Evolutionary conservation across 2,329 filamentous ascomycete species (phyloP).

Genomic region (Phaeosphaeria sp.): DNA sequence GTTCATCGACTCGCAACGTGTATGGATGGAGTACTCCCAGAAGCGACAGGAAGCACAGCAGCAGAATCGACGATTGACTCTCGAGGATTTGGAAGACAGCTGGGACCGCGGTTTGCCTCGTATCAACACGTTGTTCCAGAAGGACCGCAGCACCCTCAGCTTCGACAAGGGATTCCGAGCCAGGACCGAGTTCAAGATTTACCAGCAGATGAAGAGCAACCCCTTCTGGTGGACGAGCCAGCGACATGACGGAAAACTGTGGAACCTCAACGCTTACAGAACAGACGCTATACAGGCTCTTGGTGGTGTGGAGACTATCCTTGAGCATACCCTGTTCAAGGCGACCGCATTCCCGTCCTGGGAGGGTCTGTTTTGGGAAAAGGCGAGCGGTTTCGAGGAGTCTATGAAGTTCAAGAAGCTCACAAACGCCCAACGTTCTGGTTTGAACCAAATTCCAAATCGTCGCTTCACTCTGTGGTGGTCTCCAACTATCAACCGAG

Average conservation of each 20-base stretch:
- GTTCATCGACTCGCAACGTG: slow-evolving; percentile 97
- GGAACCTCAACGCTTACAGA: slow-evolving; percentile 94
- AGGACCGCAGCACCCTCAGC: slow-evolving; percentile 93
- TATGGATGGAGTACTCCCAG: slow-evolving; percentile 99
- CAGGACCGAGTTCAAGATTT: slow-evolving; percentile 95
- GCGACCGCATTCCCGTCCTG: slow-evolving; percentile 95
- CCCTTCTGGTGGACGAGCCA: slow-evolving; percentile 99
- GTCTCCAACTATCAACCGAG: slow-evolving; percentile 88
- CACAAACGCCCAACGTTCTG: slow-evolving; percentile 94
- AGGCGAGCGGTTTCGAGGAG: slow-evolving; percentile 56
- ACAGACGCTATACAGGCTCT: slow-evolving; percentile 97
- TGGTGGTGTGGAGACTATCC: slow-evolving; percentile 95
- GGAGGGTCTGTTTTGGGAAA: slow-evolving; percentile 94
- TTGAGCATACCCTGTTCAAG: slow-evolving; percentile 96
- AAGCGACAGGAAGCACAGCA: slow-evolving; percentile 97
- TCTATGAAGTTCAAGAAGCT: slow-evolving; percentile 99
- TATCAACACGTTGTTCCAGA: slow-evolving; percentile 99
- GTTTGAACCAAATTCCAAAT: slow-evolving; percentile 98
- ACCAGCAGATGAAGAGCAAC: slow-evolving; percentile 98
- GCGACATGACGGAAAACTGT: slow-evolving; percentile 94
- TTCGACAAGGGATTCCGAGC: slow-evolving; percentile 99
- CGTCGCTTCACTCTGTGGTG: slow-evolving; percentile 99
- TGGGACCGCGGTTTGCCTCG: slow-evolving; percentile 97
- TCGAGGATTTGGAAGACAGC: slow-evolving; percentile 96
- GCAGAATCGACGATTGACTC: slow-evolving; percentile 90